Conservation (phyloP, 306 rosid genomes). For the Trifolium fragiferum region DNA sequence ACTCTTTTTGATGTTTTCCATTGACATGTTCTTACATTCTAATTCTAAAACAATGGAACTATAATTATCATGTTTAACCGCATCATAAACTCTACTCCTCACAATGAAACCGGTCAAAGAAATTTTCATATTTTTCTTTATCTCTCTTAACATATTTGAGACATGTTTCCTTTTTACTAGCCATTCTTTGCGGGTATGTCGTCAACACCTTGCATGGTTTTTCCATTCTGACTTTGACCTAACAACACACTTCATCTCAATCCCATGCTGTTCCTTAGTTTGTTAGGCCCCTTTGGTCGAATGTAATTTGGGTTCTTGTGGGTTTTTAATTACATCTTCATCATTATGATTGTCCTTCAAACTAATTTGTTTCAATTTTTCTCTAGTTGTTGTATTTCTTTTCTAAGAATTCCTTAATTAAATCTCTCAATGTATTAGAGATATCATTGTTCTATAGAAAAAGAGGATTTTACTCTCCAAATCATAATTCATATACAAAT, state of each 20-base stretch:
- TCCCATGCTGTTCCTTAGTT: slow-evolving; percentile 18
- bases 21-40: neutral
- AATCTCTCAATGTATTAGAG: neutral
- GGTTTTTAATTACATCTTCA: slow-evolving; percentile 35
- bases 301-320: slow-evolving; percentile 33
- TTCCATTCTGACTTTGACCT: slow-evolving; percentile 35
- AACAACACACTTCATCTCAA: slow-evolving; percentile 25
- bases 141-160: slow-evolving; percentile 28
- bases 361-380: neutral
- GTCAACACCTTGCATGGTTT: slow-evolving; percentile 38
- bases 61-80: slow-evolving; percentile 35
- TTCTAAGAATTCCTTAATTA: neutral
- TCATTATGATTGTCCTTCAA: slow-evolving; percentile 22
- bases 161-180: slow-evolving; percentile 29
- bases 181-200: slow-evolving; percentile 50
- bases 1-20: neutral
- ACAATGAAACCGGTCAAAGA: slow-evolving; percentile 28
- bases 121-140: slow-evolving; percentile 16
- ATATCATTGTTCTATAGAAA: neutral
- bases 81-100: slow-evolving; percentile 41
- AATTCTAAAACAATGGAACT: slow-evolving; percentile 31
- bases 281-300: slow-evolving; percentile 33
- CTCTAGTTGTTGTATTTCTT: slow-evolving; percentile 9
- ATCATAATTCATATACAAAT: neutral
- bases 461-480: slow-evolving; percentile 16